Evolutionary conservation across 73 alveolate species (phyloP).

Genomic region (Stentor roeselii): DNA sequence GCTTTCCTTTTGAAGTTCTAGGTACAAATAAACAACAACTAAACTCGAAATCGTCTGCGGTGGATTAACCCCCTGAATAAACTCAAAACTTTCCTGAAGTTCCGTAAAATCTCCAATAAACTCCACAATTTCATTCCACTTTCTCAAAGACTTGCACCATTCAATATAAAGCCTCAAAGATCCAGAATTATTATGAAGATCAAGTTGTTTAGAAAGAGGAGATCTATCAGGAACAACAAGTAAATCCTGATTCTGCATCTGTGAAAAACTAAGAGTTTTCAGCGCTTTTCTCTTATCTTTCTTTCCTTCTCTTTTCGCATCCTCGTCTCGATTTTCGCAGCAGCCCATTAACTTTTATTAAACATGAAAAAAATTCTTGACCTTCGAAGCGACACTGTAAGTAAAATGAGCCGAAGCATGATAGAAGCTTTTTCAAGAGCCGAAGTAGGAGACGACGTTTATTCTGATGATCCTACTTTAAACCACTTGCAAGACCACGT

Average conservation of each 20-base stretch:
- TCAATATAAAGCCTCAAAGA: background rate
- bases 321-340: background rate
- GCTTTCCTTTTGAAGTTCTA: background rate
- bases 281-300: background rate
- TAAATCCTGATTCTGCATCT: background rate
- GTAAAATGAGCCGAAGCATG: slow-evolving; percentile 50
- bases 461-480: slow-evolving; percentile 56
- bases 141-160: background rate
- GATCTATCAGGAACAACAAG: background rate
- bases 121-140: background rate
- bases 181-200: background rate
- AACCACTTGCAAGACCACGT: slow-evolving; percentile 41
- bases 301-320: background rate
- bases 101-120: background rate
- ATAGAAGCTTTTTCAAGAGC: slow-evolving; percentile 57
- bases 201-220: background rate
- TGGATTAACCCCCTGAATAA: background rate
- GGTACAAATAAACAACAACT: background rate
- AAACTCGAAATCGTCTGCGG: background rate
- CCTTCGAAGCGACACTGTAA: slow-evolving; percentile 69
- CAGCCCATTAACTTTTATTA: background rate
- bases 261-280: background rate
- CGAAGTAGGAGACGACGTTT: slow-evolving; percentile 66
- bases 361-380: slow-evolving; percentile 35
- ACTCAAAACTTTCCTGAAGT: background rate